A percentile compares a stretch with the other conserved stretches of the same genome.
These are phyloP conservation scores for Edaphochlamys debaryana DNA, from an alignment of 139 green algal genomes.

Conservation along the genomic window DNA sequence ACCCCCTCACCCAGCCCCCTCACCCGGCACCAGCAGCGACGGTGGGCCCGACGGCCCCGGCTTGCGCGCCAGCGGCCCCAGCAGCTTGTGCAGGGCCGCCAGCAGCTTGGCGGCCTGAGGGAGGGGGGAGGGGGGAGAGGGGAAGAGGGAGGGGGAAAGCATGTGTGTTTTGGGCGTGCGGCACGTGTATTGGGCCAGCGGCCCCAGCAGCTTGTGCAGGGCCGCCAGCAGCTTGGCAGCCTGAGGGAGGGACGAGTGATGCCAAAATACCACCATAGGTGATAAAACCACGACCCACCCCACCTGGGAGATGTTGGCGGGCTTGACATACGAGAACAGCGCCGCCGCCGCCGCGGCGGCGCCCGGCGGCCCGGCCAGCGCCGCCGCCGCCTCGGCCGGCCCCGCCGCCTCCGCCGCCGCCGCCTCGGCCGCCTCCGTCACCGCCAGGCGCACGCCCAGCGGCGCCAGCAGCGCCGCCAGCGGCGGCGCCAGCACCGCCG, in stretches of 20 bases:
- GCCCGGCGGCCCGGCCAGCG: background rate
- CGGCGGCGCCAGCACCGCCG: conserved; percentile 1
- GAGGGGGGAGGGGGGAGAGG: too few relatives aligned
- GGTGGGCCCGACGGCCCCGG: background rate
- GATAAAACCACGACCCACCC: too few relatives aligned
- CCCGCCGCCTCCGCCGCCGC: background rate
- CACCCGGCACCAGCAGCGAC: background rate
- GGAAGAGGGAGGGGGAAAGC: too few relatives aligned
- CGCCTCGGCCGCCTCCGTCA: background rate
- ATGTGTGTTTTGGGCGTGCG: too few relatives aligned
- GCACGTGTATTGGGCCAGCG: too few relatives aligned
- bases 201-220: conserved; percentile 34
- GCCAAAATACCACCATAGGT: too few relatives aligned
- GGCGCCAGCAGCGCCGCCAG: conserved; percentile 5
- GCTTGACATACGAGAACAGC: conserved; percentile 22
- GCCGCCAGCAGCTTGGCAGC: conserved; percentile 23
- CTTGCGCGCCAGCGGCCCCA: conserved; percentile 8
- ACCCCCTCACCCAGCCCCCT: too few relatives aligned
- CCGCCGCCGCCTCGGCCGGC: background rate
- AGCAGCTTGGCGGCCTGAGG: conserved; percentile 25
- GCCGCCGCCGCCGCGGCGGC: background rate
- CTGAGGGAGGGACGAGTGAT: too few relatives aligned
- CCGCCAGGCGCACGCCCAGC: background rate
- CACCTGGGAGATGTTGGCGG: conserved; percentile 22
- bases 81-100: conserved; percentile 31